Percentiles rank a stretch among this genome's conserved stretches.
phyloP scores from a whole-genome alignment of 2,329 filamentous ascomycete species.

The Talaromyces sp. region DNA sequence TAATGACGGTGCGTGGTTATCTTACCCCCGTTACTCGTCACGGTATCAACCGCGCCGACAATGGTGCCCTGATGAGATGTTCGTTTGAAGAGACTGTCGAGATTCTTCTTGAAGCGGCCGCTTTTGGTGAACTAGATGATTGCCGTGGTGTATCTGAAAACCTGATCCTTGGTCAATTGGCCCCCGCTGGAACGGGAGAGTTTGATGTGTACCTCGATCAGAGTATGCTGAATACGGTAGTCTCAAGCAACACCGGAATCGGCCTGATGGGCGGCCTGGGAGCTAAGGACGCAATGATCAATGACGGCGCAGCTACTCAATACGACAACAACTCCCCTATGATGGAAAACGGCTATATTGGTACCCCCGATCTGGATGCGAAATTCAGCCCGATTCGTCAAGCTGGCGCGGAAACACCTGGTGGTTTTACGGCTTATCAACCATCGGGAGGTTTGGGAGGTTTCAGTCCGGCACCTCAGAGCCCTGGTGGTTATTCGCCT shows the following conservation, averaged over 20 bases:
- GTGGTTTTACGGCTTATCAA: conserved; percentile 63
- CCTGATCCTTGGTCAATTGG: conserved; percentile 95
- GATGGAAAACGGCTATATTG: conserved; percentile 58
- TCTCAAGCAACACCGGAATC: conserved; percentile 77
- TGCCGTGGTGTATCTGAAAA: conserved; percentile 98
- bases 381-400: conserved; percentile 72
- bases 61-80: conserved; percentile 97
- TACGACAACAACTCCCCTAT: conserved; percentile 73
- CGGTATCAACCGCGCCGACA: conserved; percentile 97
- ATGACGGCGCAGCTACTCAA: conserved; percentile 83
- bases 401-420: conserved; percentile 59
- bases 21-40: conserved; percentile 97
- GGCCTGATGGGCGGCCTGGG: conserved; percentile 68
- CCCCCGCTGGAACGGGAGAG: conserved; percentile 94
- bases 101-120: conserved; percentile 92
- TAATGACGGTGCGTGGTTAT: conserved; percentile 93
- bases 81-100: conserved; percentile 99
- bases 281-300: conserved; percentile 67
- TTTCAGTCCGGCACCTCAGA: conserved; percentile 65
- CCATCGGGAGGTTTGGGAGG: conserved; percentile 63
- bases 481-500: conserved; percentile 61
- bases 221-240: conserved; percentile 91
- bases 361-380: conserved; percentile 61
- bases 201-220: conserved; percentile 92
- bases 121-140: conserved; percentile 91